Percentiles rank a stretch among this genome's conserved stretches.
Conservation (phyloP, 352 stramenopile genomes). For the Globisporangium cylindrosporum region DNA sequence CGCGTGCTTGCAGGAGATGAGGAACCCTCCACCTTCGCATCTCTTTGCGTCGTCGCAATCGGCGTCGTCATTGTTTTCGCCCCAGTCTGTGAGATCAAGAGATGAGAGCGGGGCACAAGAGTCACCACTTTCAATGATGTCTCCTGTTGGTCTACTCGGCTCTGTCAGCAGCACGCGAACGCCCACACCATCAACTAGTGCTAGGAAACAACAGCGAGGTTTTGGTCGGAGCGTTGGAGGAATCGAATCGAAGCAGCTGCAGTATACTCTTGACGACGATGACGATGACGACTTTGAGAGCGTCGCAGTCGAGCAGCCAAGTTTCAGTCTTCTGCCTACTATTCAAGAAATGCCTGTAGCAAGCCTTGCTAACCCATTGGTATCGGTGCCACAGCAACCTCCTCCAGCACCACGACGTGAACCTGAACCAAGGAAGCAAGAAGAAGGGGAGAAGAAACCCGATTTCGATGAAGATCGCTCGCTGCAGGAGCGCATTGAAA, state of each 20-base stretch:
- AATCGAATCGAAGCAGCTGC: conserved; percentile 7
- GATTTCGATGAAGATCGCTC: conserved; percentile 14
- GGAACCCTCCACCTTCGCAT: conserved; percentile 11
- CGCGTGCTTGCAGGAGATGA: conserved; percentile 55
- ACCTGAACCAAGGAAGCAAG: background rate
- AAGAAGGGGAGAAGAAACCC: background rate
- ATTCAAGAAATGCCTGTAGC: background rate
- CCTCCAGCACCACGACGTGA: background rate
- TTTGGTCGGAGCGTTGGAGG: background rate
- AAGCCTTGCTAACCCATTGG: background rate
- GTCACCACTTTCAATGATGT: conserved; percentile 19
- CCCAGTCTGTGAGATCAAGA: conserved; percentile 10
- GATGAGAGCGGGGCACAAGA: conserved; percentile 3
- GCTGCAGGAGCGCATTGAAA: conserved; percentile 59
- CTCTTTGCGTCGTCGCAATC: background rate
- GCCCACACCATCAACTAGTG: background rate
- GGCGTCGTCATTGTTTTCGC: conserved; percentile 13
- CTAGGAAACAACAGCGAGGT: background rate
- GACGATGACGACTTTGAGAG: conserved; percentile 18
- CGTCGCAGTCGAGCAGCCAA: conserved; percentile 1
- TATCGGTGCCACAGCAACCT: background rate
- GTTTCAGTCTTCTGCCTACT: conserved; percentile 13
- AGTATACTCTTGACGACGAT: conserved; percentile 3
- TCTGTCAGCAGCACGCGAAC: background rate
- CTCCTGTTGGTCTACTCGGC: background rate